A percentile compares a stretch with the other conserved stretches of the same genome.
These are phyloP conservation scores for Pulveroboletus frians DNA, from an alignment of 768 basidiomycete species.

Conservation along the genomic window DNA sequence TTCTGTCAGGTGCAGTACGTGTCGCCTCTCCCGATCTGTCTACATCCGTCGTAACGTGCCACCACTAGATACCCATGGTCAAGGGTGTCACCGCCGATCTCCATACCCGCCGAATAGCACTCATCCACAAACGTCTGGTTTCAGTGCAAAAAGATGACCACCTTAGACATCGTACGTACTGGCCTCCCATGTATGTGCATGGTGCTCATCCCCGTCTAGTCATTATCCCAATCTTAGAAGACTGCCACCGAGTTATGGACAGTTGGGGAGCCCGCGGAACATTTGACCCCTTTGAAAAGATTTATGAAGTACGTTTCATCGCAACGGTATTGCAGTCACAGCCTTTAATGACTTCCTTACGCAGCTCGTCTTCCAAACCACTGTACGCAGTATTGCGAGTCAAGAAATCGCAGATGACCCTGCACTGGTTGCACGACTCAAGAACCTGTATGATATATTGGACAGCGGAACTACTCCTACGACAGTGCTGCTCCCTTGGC, in stretches of 20 bases:
- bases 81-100: conserved; percentile 70
- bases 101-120: conserved; percentile 52
- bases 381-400: conserved; percentile 61
- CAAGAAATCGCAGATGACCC: conserved; percentile 68
- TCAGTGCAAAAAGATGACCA: conserved; percentile 58
- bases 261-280: conserved; percentile 60
- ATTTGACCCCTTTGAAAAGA: conserved; percentile 67
- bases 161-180: conserved; percentile 50
- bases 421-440: conserved; percentile 54
- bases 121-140: conserved; percentile 69
- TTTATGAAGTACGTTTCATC: conserved; percentile 51
- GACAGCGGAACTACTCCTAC: conserved; percentile 69
- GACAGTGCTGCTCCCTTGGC: conserved; percentile 70
- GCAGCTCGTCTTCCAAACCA: conserved; percentile 69
- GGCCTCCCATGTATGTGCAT: neutral
- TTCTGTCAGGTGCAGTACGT: conserved; percentile 73
- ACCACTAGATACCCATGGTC: conserved; percentile 64
- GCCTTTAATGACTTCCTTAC: neutral
- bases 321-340: neutral
- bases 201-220: conserved; percentile 38
- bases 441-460: conserved; percentile 59
- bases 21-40: conserved; percentile 5
- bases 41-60: conserved; percentile 12
- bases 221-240: conserved; percentile 59
- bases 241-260: conserved; percentile 56